Conservation (phyloP, 345 rosid species). For the Eucalyptus victrix region DNA sequence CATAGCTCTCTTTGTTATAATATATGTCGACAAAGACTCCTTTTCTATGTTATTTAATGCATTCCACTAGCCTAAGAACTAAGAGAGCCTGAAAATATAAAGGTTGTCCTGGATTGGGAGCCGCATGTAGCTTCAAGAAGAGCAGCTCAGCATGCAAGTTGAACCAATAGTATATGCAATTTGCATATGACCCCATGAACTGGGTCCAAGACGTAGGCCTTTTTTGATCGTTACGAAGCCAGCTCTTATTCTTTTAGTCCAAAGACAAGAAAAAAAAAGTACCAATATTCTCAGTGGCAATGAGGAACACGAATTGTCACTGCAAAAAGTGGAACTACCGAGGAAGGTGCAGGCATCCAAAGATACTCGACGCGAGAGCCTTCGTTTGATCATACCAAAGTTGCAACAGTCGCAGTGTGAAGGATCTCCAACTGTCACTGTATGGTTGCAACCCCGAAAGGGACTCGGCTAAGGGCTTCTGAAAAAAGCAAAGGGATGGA, state of each 20-base stretch:
- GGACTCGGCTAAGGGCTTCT: not conserved
- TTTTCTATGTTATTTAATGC: not conserved
- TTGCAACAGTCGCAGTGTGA: not conserved
- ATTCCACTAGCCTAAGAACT: not conserved
- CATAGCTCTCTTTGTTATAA: not conserved
- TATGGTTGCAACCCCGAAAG: not conserved
- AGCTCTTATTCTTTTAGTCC: not conserved
- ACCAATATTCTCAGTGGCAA: not conserved
- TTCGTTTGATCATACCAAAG: not conserved
- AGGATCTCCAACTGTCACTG: not conserved
- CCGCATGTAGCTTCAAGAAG: not conserved
- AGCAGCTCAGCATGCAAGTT: not conserved
- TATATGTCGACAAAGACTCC: not conserved
- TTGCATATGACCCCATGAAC: not conserved
- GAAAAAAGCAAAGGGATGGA: not conserved
- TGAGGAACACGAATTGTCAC: not conserved
- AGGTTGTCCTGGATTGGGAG: not conserved
- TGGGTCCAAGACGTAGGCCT: not conserved
- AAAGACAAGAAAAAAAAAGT: not conserved
- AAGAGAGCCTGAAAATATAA: not conserved
- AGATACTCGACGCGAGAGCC: not conserved
- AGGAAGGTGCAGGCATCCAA: not conserved
- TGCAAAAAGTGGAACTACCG: not conserved
- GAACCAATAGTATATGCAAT: not conserved
- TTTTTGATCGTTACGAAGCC: not conserved